Evolutionary conservation across 164 flowering plant genomes (phyloP).

Genomic region (Vitis rotundifolia): DNA sequence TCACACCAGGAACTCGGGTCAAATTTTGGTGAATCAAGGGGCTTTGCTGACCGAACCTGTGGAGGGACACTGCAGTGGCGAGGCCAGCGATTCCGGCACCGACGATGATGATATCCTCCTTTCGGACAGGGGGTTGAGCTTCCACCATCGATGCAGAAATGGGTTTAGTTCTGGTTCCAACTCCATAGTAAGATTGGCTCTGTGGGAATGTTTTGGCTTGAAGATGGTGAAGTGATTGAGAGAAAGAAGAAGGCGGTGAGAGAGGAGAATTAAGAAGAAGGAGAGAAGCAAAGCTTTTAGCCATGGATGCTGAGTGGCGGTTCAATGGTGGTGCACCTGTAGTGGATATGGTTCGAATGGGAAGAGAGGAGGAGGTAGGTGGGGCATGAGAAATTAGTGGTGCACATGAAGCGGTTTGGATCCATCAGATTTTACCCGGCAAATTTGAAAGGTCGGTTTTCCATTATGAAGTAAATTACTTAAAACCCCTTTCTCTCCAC

Average conservation of each 20-base stretch:
- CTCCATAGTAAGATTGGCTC: constrained; percentile 4
- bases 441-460: too few species aligned
- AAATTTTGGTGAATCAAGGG: too few species aligned
- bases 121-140: constrained; percentile 26
- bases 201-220: not conserved
- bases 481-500: too few species aligned
- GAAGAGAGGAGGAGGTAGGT: too few species aligned
- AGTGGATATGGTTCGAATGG: not conserved
- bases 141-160: constrained; percentile 8
- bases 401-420: too few species aligned
- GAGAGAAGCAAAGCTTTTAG: constrained; percentile 6
- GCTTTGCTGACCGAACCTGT: constrained; percentile 38
- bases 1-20: too few species aligned
- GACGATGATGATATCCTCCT: constrained; percentile 66
- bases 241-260: constrained; percentile 8
- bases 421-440: too few species aligned
- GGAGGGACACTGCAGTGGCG: constrained; percentile 80
- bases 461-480: too few species aligned
- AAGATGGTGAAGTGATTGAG: not conserved
- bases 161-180: constrained; percentile 15
- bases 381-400: too few species aligned
- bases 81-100: constrained; percentile 94
- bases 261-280: constrained; percentile 6
- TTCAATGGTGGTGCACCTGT: not conserved
- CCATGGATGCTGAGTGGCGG: constrained; percentile 7